A percentile compares a stretch with the other conserved stretches of the same genome.
These are phyloP conservation scores for Neurospora sp. DNA, from an alignment of 495 filamentous ascomycete genomes.

Conservation along the genomic window DNA sequence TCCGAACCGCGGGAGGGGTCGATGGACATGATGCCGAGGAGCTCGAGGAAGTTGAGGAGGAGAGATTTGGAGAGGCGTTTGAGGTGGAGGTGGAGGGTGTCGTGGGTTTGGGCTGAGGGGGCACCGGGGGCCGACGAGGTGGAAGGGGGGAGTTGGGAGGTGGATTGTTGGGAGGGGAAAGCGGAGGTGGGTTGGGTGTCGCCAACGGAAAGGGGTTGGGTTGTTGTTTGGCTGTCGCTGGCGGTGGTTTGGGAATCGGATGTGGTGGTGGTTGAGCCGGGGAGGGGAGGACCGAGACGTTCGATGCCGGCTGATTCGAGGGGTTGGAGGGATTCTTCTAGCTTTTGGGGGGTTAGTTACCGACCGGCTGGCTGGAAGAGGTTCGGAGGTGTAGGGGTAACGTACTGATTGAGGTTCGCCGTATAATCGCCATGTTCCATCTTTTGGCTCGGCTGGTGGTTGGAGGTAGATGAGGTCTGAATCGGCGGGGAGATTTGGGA, in stretches of 20 bases:
- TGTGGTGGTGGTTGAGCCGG: background rate
- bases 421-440: constrained; percentile 67
- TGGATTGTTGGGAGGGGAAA: background rate
- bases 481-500: constrained; percentile 50
- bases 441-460: constrained; percentile 63
- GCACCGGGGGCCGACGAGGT: background rate
- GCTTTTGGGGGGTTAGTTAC: constrained; percentile 17
- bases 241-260: constrained; percentile 9
- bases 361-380: background rate
- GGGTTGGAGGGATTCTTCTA: constrained; percentile 55
- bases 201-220: background rate
- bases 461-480: constrained; percentile 65
- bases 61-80: constrained; percentile 70
- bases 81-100: constrained; percentile 45
- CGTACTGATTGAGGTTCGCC: constrained; percentile 54
- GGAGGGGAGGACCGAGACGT: constrained; percentile 48
- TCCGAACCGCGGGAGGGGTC: constrained; percentile 48
- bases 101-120: background rate
- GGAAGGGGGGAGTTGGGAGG: background rate
- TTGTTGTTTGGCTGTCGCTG: constrained; percentile 3
- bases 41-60: constrained; percentile 75
- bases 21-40: constrained; percentile 57
- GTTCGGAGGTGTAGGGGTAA: too few species aligned
- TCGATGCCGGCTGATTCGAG: constrained; percentile 60
- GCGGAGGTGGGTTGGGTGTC: background rate